These are phyloP conservation scores for Candolleomyces aberdarensis DNA, from an alignment of 768 basidiomycete genomes.

Conservation along the genomic window DNA sequence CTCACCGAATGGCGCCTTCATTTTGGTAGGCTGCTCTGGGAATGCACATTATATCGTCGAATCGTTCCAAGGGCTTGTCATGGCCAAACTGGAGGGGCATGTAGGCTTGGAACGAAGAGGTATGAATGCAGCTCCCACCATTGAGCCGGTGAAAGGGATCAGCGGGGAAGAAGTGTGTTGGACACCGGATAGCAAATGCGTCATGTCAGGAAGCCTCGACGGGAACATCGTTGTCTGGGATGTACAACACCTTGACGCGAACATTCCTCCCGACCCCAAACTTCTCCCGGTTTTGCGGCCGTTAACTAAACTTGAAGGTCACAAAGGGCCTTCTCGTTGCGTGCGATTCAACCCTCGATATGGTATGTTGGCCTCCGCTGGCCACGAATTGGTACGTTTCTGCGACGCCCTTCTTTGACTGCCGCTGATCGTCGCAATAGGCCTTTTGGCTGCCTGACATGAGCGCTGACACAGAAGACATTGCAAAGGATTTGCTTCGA, in stretches of 20 bases:
- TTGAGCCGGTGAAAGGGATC: constrained; percentile 71
- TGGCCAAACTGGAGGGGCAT: constrained; percentile 86
- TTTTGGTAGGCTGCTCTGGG: constrained; percentile 91
- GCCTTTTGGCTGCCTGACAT: constrained; percentile 55
- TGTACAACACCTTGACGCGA: constrained; percentile 55
- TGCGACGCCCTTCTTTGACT: constrained; percentile 4
- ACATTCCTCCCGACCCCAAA: constrained; percentile 54
- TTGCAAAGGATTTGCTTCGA: constrained; percentile 66
- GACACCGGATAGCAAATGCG: constrained; percentile 92
- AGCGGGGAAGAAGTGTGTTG: constrained; percentile 94
- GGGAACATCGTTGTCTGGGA: constrained; percentile 91
- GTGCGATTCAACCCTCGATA: constrained; percentile 88
- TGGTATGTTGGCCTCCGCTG: constrained; percentile 85
- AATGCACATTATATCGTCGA: constrained; percentile 93
- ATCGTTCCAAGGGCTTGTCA: constrained; percentile 78
- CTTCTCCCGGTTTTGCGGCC: constrained; percentile 43
- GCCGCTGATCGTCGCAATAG: constrained; percentile 18
- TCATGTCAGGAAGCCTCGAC: constrained; percentile 81
- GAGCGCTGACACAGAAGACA: constrained; percentile 64
- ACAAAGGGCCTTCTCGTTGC: constrained; percentile 80
- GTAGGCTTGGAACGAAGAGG: constrained; percentile 76
- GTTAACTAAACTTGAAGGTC: constrained; percentile 60
- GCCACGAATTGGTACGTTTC: constrained; percentile 70
- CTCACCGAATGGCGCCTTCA: constrained; percentile 84
- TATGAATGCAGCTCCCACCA: constrained; percentile 42